Evolutionary conservation across 2,329 filamentous ascomycete genomes (phyloP).

Genomic region (Talaromyces sp.): DNA sequence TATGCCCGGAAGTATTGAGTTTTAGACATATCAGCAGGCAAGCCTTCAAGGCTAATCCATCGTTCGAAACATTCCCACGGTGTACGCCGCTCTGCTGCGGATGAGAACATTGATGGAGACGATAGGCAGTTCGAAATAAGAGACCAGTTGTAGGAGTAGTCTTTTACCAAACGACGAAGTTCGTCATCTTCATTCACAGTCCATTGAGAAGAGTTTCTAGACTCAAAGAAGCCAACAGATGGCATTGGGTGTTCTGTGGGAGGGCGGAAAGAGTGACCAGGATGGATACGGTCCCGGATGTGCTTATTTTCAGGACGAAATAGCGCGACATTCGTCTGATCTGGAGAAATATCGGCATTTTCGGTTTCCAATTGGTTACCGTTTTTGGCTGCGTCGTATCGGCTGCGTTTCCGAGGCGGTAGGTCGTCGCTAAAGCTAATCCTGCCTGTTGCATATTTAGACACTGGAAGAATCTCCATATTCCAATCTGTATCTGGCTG

Average conservation of each 20-base stretch:
- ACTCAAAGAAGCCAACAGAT: constrained; percentile 83
- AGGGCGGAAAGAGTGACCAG: constrained; percentile 86
- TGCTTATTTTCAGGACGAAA: constrained; percentile 87
- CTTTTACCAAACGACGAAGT: constrained; percentile 74
- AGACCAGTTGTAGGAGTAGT: constrained; percentile 97
- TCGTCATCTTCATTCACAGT: constrained; percentile 86
- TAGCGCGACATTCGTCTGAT: constrained; percentile 72
- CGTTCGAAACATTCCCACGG: constrained; percentile 99
- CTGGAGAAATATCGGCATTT: constrained; percentile 54
- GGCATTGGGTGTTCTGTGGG: constrained; percentile 92
- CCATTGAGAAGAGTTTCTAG: constrained; percentile 83
- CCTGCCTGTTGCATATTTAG: constrained; percentile 78
- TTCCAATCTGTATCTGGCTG: constrained; percentile 69
- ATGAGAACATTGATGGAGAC: constrained; percentile 70
- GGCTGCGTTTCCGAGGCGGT: constrained; percentile 68
- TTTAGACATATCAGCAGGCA: constrained; percentile 90
- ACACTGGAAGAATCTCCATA: constrained; percentile 73
- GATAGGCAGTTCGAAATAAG: constrained; percentile 78
- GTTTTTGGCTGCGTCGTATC: constrained; percentile 76
- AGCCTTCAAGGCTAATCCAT: constrained; percentile 86
- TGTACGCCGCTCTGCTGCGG: constrained; percentile 81
- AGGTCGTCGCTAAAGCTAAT: constrained; percentile 64
- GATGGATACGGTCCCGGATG: constrained; percentile 83
- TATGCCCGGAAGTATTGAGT: constrained; percentile 88
- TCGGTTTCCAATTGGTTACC: constrained; percentile 57